Percentiles rank a stretch among this genome's conserved stretches.
Evolutionary conservation across 208 protist genomes (phyloP).

Genomic region (Leptomonas pyrrhocoris): DNA sequence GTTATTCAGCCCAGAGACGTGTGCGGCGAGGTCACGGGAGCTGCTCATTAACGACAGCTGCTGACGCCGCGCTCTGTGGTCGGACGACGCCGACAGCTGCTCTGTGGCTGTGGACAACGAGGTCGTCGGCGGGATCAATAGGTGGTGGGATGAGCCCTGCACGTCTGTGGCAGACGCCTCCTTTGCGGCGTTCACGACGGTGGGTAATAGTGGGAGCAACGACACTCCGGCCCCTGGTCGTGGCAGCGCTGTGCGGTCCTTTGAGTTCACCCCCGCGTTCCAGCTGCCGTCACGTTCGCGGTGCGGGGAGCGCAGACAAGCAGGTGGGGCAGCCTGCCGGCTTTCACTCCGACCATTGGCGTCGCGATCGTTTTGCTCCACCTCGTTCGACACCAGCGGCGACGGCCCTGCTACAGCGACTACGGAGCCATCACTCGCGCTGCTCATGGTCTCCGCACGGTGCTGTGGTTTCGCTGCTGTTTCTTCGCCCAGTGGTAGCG

Average conservation of each 20-base stretch:
- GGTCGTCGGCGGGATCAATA: not conserved
- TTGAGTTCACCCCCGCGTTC: slow-evolving; percentile 1
- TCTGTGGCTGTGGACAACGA: not conserved
- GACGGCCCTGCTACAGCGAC: slow-evolving; percentile 4
- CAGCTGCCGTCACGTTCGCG: slow-evolving; percentile 1
- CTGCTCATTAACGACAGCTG: not conserved
- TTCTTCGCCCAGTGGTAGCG: slow-evolving; percentile 22
- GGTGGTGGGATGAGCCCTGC: not conserved
- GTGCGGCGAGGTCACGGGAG: slow-evolving; percentile 1
- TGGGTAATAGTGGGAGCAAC: slow-evolving; percentile 10
- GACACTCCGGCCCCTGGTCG: not conserved
- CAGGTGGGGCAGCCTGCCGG: slow-evolving; percentile 3
- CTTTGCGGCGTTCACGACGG: not conserved
- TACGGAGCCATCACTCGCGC: not conserved
- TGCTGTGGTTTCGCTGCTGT: slow-evolving; percentile 21
- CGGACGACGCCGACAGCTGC: slow-evolving; percentile 5
- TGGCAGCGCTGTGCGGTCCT: not conserved
- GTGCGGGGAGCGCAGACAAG: not conserved
- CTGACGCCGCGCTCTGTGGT: slow-evolving; percentile 8
- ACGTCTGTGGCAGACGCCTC: slow-evolving; percentile 3
- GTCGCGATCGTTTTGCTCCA: not conserved
- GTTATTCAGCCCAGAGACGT: not conserved
- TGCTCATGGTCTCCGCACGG: not conserved
- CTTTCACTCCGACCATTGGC: not conserved
- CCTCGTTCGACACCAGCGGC: slow-evolving; percentile 7